Base-by-base conservation (phyloP, 2,329 filamentous ascomycete genomes). In the Ascochyta rabiei region DNA sequence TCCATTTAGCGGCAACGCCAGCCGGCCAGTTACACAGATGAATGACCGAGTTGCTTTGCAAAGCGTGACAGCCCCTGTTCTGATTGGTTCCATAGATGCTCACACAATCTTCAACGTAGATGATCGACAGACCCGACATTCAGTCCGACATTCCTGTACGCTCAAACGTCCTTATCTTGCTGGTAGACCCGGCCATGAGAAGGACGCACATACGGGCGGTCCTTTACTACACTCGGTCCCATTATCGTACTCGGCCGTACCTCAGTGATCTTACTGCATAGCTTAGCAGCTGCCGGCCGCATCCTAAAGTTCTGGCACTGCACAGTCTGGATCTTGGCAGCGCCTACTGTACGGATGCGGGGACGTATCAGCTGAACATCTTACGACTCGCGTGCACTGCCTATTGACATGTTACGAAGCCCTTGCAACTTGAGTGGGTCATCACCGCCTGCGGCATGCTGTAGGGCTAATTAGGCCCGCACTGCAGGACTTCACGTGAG, bases 31-130 rank as follows among this genome's bases (percentile, higher is more conserved):
- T 57, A 56, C 53, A 54, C 56, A 50, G 53, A 43, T 24, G 19
- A 41, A 63, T 61, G 62, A 59, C 59, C 41, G 54, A 49, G 49
- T 56, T 33, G 48, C 40, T 60, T 44, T 57, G 46, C 53, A 44
- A 56, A 48, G 24, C 57, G 39, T 39, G 48, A 47, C 34, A 44
- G 34, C 2, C n/a, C 23, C 24, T 15, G 24, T 18, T 18, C 24
- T 57, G 52, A 59, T 62, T 62, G 62, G 64, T 44, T 57, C 21
- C 40, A 12, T 56, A 52, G 38, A 56, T 15, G 7, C 57, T 39
- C 44, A 57, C 46, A 48, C 50, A 44, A 40, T 49, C 39, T 41
- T 48, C 43, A 33, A 30, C 45, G 23, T 28, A 38, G 44, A 18
- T 34, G 44, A 51, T 43, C 39, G 21, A 24, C 40, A 56, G 33